Base-by-base conservation (phyloP, 352 stramenopile genomes). In the Pythium oligandrum region DNA sequence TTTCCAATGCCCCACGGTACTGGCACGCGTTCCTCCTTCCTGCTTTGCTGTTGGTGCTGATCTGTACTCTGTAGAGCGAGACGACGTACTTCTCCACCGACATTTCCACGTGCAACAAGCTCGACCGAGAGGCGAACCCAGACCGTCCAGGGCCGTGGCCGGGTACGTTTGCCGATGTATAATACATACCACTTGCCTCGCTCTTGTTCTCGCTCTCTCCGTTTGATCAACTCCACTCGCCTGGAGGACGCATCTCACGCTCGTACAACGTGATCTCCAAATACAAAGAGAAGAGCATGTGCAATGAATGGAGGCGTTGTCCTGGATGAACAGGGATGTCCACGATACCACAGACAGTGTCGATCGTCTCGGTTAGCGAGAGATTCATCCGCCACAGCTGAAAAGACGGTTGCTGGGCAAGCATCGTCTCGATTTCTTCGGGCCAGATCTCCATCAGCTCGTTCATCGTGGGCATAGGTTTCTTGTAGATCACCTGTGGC, bases 211-310 rank as follows among this genome's bases (percentile, higher is more conserved):
- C 17, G 17, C 17, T 26, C 17, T 26, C 17, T 26, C 17, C 17
- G 17, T 26, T 26, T 26, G 17, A 26, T 26, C 17, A 26, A 26
- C 17, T 26, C 17, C 17, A 26, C 17, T 26, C 17, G 17, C 17
- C 38, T 12, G 38, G 38, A 12, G 38, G 38, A 8, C 61, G 44
- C 62, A 70, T 53, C 17, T 84, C 64, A 58, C 65, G 72, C 61
- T 88, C 73, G 62, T 85, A 83, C 40, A 48, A 40, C 35, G 78
- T 53, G 17, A 93, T 88, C 60, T 95, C 85, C 48, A 76, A 55
- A 57, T 91, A 98, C 32, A 97, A 61, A 6, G 81, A 90, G 42
- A 98, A 98, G 26, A 98, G 66, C 3, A 94, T 54, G 70, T 98
- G 92, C 32, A 98, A 71, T 39, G 83, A 93, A 58, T 98, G 78